These are phyloP conservation scores for Pseudogymnoascus sp. DNA, from an alignment of 2,329 filamentous ascomycete species.

Conservation along the genomic window DNA sequence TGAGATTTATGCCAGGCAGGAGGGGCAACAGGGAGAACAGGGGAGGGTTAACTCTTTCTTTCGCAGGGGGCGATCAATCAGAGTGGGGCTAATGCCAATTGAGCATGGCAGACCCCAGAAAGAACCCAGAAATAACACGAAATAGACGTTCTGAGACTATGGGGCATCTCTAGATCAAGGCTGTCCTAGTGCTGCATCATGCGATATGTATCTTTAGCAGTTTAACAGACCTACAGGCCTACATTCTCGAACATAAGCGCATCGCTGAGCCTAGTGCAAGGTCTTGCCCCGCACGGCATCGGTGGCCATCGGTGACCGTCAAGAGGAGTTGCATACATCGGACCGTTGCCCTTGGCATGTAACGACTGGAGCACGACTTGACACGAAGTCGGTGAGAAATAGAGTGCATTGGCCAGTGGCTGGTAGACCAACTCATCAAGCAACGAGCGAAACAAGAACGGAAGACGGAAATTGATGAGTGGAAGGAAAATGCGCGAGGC, in stretches of 20 bases:
- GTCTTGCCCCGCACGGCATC: conserved; percentile 7
- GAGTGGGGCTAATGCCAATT: conserved; percentile 4
- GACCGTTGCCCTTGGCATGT: conserved; percentile 21
- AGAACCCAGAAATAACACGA: conserved; percentile 7
- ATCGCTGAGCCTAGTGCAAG: conserved; percentile 1
- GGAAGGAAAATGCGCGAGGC: conserved; percentile 20
- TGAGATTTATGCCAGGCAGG: background rate
- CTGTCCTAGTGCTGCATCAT: background rate
- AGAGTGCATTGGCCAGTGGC: conserved; percentile 28
- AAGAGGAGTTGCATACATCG: conserved; percentile 16
- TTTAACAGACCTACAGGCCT: background rate
- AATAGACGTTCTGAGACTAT: conserved; percentile 7
- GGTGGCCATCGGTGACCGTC: conserved; percentile 7
- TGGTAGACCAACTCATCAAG: conserved; percentile 17
- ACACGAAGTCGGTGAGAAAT: conserved; percentile 30
- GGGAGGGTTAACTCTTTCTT: background rate
- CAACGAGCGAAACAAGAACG: conserved; percentile 2
- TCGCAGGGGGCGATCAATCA: conserved; percentile 1
- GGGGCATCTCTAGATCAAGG: conserved; percentile 2
- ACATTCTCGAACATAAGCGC: conserved; percentile 5
- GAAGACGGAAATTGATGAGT: background rate
- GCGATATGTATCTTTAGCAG: conserved; percentile 7
- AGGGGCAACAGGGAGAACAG: background rate
- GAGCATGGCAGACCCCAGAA: conserved; percentile 2
- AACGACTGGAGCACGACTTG: conserved; percentile 30